Conservation (phyloP, 805 yeast species). For the Metschnikowia continentalis region DNA sequence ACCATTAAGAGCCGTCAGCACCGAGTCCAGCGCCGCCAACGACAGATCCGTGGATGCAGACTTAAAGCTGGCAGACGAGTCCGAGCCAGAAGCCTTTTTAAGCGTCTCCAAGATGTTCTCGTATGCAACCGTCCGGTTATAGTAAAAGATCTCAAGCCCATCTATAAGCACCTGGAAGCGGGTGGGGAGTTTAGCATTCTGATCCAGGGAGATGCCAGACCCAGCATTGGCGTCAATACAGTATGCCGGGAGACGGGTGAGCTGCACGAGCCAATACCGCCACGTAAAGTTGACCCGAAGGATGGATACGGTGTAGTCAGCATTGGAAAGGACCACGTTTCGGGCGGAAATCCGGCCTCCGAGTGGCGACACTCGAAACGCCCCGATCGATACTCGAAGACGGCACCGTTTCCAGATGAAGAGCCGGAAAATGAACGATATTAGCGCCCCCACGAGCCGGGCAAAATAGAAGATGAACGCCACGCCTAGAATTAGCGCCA, state of each 20-base stretch:
- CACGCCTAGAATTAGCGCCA: slow-evolving; percentile 57
- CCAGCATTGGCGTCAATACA: slow-evolving; percentile 17
- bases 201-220: slow-evolving; percentile 15
- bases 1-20: slow-evolving; percentile 8
- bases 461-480: slow-evolving; percentile 73
- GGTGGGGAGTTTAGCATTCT: slow-evolving; percentile 49
- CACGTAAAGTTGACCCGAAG: slow-evolving; percentile 77
- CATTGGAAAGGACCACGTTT: slow-evolving; percentile 68
- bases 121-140: slow-evolving; percentile 76
- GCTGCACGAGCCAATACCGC: slow-evolving; percentile 76
- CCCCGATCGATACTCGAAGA: slow-evolving; percentile 61
- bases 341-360: slow-evolving; percentile 82
- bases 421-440: slow-evolving; percentile 50
- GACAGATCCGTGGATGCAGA: slow-evolving; percentile 1
- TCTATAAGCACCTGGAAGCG: slow-evolving; percentile 56
- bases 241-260: slow-evolving; percentile 39
- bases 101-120: slow-evolving; percentile 52
- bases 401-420: slow-evolving; percentile 61
- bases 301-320: slow-evolving; percentile 66
- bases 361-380: slow-evolving; percentile 70
- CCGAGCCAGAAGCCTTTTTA: slow-evolving; percentile 12
- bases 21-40: neutral
- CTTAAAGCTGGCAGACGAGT: slow-evolving; percentile 5
- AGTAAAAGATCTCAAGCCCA: slow-evolving; percentile 80
- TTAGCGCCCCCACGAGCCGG: slow-evolving; percentile 57